Evolutionary conservation across 305 asterid species (phyloP).

Genomic region (Fraxinus floribunda): DNA sequence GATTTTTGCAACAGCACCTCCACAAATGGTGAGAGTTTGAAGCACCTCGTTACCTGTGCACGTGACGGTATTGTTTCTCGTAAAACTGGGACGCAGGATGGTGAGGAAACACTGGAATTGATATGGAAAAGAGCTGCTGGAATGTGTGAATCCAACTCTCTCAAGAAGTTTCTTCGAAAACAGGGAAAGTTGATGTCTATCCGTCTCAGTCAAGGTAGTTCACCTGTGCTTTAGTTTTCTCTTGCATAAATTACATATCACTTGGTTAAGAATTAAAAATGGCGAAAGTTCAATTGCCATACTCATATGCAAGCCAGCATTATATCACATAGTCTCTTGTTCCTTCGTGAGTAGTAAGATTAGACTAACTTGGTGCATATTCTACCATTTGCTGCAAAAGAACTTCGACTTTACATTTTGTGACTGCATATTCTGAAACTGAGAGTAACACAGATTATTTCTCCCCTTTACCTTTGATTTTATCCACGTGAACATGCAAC

Average conservation of each 20-base stretch:
- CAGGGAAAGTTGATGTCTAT: conserved; percentile 66
- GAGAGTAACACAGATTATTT: neutral
- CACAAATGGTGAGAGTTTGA: conserved; percentile 66
- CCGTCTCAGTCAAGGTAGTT: conserved; percentile 55
- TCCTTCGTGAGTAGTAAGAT: neutral
- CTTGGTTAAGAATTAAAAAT: neutral
- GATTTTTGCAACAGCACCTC: conserved; percentile 67
- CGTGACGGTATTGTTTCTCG: conserved; percentile 37
- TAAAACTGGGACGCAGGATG: conserved; percentile 37
- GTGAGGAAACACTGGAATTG: conserved; percentile 46
- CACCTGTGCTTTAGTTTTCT: neutral
- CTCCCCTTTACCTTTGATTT: neutral
- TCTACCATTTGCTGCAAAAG: neutral
- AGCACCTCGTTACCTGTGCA: conserved; percentile 43
- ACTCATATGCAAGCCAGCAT: neutral
- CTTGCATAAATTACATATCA: neutral
- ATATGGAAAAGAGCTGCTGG: conserved; percentile 61
- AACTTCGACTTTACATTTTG: neutral
- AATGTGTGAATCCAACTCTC: conserved; percentile 51
- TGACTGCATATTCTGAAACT: neutral
- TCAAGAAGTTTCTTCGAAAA: conserved; percentile 56
- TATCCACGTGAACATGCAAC: neutral
- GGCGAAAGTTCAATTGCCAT: neutral
- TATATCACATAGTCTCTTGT: neutral
- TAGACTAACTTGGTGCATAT: neutral